Base-by-base conservation (phyloP, 176 grass and related monocot genomes). In the Carex parvula region DNA sequence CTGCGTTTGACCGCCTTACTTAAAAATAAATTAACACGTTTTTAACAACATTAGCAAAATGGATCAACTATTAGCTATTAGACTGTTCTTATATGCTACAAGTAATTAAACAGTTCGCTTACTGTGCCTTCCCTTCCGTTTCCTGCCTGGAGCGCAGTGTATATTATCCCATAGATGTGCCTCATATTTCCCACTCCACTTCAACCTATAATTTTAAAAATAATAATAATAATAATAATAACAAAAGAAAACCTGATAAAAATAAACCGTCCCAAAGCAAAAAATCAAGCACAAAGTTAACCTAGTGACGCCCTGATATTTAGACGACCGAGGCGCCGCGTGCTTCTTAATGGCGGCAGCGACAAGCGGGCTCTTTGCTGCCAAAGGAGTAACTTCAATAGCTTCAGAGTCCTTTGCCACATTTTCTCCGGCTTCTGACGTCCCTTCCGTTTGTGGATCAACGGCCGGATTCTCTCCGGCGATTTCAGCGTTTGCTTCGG, bases 171-270 rank as follows among this genome's bases (percentile, higher is more conserved):
- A 97, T 64, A 93, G 84, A 90, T 97, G 91, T 41, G 91, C 91
- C 88, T 93, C 91, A 87, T 52, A 97, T 64, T 97, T 97, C 69
- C 94, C 94, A 71, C 94, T 97, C 94, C 91, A 93, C 78, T 97
- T 93, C 26, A 93, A 79, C 86, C 91, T 97, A 87, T 44, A 52
- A 39, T 16, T 69, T 13, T 14, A 59, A 10, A 75, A 67, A 21
- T 66, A 1, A 74, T 80, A 67, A 22, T 61, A 1, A n/a, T n/a
- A n/a, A 74, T 80, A 32, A 55, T 6, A 44, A 79, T 75, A 44
- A 66, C 59, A 73, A 74, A 84, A 21, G 37, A 46, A 5, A 26
- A 39, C 24, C 21, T 9, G n/a, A n/a, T n/a, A n/a, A n/a, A n/a
- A n/a, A n/a, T n/a, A n/a, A n/a, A n/a, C n/a, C n/a, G 14, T 61